Evolutionary conservation across 805 yeast genomes (phyloP).

Genomic region (Zygoascus biomembranicola): DNA sequence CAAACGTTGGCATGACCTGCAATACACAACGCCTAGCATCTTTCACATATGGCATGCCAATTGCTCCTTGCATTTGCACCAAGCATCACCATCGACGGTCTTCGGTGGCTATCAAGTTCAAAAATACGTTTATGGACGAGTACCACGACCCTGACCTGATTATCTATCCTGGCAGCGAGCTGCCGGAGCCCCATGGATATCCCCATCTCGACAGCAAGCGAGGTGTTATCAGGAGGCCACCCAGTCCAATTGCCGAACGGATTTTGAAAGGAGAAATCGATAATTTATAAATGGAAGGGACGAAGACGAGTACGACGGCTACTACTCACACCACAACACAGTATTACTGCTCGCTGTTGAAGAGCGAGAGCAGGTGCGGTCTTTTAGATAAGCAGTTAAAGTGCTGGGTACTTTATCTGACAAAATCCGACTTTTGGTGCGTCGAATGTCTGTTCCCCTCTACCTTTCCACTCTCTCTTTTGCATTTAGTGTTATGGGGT

Average conservation of each 20-base stretch:
- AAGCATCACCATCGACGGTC: conserved; percentile 25
- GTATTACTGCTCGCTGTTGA: too few relatives aligned
- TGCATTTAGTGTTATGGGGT: too few relatives aligned
- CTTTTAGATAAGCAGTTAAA: too few relatives aligned
- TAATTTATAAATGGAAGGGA: conserved; percentile 19
- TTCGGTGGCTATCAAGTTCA: conserved; percentile 22
- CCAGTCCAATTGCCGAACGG: conserved; percentile 28
- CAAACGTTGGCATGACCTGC: background rate
- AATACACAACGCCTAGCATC: background rate
- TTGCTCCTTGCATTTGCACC: conserved; percentile 6
- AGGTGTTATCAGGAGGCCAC: conserved; percentile 19
- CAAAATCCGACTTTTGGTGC: too few relatives aligned
- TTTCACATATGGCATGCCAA: background rate
- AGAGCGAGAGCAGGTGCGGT: too few relatives aligned
- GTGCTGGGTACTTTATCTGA: too few relatives aligned
- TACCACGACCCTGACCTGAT: conserved; percentile 4
- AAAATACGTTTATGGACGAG: background rate
- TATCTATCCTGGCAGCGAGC: background rate
- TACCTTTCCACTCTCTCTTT: too few relatives aligned
- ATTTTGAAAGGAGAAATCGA: conserved; percentile 27
- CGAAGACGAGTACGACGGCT: too few relatives aligned
- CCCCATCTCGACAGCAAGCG: background rate
- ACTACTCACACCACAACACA: too few relatives aligned
- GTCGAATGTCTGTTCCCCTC: too few relatives aligned
- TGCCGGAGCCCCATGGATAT: background rate